phyloP scores from a whole-genome alignment of 2,329 filamentous ascomycete genomes.

The Penicillium sclerotigenum region DNA sequence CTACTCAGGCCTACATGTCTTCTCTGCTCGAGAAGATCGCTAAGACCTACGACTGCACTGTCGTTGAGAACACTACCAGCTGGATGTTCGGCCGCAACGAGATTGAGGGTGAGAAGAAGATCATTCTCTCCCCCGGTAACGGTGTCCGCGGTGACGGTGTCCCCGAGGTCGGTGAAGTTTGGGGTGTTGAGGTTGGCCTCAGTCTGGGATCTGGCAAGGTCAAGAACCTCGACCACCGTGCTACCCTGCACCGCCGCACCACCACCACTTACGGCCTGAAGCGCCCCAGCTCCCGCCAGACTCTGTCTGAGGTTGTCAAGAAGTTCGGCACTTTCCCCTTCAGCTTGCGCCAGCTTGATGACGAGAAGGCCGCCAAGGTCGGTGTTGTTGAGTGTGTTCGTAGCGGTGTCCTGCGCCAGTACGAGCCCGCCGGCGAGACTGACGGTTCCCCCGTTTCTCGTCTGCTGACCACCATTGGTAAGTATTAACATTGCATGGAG shows the following conservation, averaged over 20 bases:
- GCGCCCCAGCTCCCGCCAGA: constrained; percentile 87
- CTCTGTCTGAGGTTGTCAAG: constrained; percentile 91
- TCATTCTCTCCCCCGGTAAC: constrained; percentile 78
- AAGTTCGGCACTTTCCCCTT: constrained; percentile 98
- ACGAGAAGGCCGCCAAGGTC: constrained; percentile 92
- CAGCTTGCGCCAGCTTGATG: constrained; percentile 92
- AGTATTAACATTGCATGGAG: constrained; percentile 40
- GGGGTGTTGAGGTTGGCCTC: constrained; percentile 95
- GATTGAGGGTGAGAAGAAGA: constrained; percentile 98
- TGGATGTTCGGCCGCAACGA: constrained; percentile 97
- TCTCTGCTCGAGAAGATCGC: constrained; percentile 84
- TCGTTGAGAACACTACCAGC: constrained; percentile 96
- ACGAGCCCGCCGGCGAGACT: constrained; percentile 93
- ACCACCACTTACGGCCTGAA: constrained; percentile 89
- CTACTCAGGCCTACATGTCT: constrained; percentile 82
- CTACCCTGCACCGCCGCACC: constrained; percentile 91
- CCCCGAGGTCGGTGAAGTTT: constrained; percentile 87
- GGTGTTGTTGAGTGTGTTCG: constrained; percentile 96
- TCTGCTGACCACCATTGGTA: constrained; percentile 88
- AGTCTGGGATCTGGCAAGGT: constrained; percentile 90
- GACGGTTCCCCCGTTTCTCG: constrained; percentile 80
- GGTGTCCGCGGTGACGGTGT: constrained; percentile 86
- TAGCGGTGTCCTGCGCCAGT: constrained; percentile 86
- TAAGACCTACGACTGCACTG: constrained; percentile 83
- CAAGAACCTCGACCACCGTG: constrained; percentile 81